Percentiles rank a stretch among this genome's conserved stretches.
phyloP scores from a whole-genome alignment of 2,329 filamentous ascomycete genomes.

The Tympanopsis confertula region DNA sequence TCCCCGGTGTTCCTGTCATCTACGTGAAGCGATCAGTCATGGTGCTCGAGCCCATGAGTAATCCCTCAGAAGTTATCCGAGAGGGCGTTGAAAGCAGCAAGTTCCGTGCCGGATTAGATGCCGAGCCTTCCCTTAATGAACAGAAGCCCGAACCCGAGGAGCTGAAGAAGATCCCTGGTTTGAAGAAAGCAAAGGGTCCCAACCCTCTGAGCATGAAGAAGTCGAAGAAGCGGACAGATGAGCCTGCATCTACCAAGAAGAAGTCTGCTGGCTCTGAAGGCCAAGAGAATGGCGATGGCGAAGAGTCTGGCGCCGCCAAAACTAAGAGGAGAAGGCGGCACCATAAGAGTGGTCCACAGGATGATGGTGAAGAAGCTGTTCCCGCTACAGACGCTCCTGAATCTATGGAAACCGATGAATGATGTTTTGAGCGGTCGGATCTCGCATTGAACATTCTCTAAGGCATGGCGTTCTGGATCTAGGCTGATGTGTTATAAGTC shows the following conservation, averaged over 20 bases:
- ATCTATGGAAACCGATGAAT: background rate
- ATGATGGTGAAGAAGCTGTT: background rate
- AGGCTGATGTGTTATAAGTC: too few relatives aligned
- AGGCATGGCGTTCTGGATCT: background rate
- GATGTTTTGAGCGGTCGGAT: too few relatives aligned
- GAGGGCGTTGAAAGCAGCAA: constrained; percentile 63
- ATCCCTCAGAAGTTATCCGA: constrained; percentile 48
- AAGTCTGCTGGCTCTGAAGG: constrained; percentile 9
- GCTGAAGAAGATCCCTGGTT: constrained; percentile 33
- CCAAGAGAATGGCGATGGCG: background rate
- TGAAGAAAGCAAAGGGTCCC: constrained; percentile 52
- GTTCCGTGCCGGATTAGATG: constrained; percentile 58
- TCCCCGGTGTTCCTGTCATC: constrained; percentile 33
- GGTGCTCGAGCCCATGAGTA: constrained; percentile 55
- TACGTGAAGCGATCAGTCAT: constrained; percentile 30
- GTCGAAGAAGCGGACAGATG: constrained; percentile 37
- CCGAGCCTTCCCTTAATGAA: constrained; percentile 23
- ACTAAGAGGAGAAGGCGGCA: background rate
- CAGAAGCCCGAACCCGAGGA: constrained; percentile 23
- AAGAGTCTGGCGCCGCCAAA: background rate
- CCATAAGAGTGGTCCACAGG: background rate
- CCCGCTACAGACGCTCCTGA: background rate
- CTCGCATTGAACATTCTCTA: background rate
- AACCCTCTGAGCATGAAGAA: constrained; percentile 66
- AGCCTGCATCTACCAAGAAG: constrained; percentile 6